These are phyloP conservation scores for Paramecium tetraurelia DNA, from an alignment of 73 alveolate species.

Conservation along the genomic window DNA sequence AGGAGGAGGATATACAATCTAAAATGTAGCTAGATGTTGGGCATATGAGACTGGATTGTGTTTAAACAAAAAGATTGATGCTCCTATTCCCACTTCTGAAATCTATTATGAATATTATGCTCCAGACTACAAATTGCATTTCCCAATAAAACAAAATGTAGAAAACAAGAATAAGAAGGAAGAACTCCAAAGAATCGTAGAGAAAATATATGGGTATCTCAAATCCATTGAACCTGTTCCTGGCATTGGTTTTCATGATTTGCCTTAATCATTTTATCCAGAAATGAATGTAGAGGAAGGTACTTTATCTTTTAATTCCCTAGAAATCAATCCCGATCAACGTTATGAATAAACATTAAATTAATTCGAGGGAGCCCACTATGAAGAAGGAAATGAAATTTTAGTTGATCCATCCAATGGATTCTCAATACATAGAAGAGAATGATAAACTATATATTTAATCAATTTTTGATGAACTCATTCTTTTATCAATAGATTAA, in stretches of 20 bases:
- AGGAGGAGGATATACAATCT: constrained; percentile 98
- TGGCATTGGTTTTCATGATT: constrained; percentile 42
- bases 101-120: constrained; percentile 78
- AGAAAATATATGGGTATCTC: constrained; percentile 44
- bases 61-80: constrained; percentile 78
- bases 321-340: not conserved
- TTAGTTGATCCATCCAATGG: not conserved
- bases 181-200: constrained; percentile 46
- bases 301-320: not conserved
- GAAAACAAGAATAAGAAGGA: constrained; percentile 59
- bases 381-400: constrained; percentile 29
- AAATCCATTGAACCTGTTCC: constrained; percentile 59
- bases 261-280: constrained; percentile 28
- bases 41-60: constrained; percentile 97
- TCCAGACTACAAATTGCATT: constrained; percentile 68
- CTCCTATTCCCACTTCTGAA: constrained; percentile 69
- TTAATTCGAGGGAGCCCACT: constrained; percentile 3
- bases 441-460: not conserved
- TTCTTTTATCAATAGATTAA: not conserved
- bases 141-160: constrained; percentile 56
- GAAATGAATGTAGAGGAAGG: constrained; percentile 35
- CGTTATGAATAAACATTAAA: not conserved
- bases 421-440: constrained; percentile 23
- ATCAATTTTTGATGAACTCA: not conserved
- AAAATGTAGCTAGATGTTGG: constrained; percentile 98